These are phyloP conservation scores for Aaosphaeria arxii DNA, from an alignment of 2,329 filamentous ascomycete species.

Conservation along the genomic window DNA sequence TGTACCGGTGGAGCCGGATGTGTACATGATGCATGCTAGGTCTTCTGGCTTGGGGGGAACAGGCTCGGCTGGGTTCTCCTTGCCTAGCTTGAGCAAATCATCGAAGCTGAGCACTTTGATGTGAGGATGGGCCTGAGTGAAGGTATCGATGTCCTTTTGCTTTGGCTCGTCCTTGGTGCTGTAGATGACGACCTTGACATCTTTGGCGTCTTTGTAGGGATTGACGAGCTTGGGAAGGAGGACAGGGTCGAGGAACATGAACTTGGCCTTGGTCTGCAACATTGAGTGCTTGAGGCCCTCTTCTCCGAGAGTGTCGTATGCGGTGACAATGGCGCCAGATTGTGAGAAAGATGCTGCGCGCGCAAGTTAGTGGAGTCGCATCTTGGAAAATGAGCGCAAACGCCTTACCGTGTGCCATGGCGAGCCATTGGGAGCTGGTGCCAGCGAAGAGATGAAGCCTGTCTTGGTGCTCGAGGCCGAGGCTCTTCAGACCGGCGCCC, in stretches of 20 bases:
- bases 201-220: conserved; percentile 54
- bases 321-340: conserved; percentile 87
- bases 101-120: conserved; percentile 55
- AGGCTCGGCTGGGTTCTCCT: conserved; percentile 68
- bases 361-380: background rate
- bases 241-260: conserved; percentile 84
- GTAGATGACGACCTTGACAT: conserved; percentile 58
- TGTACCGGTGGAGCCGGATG: conserved; percentile 82
- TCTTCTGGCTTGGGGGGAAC: conserved; percentile 72
- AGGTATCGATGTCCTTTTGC: conserved; percentile 52
- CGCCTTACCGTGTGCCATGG: conserved; percentile 65
- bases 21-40: conserved; percentile 78
- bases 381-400: background rate
- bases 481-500: conserved; percentile 69
- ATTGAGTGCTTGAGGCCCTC: conserved; percentile 84
- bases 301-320: conserved; percentile 88
- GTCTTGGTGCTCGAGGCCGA: conserved; percentile 67
- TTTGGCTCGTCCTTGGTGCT: conserved; percentile 54
- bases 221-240: conserved; percentile 57
- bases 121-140: conserved; percentile 53
- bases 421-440: conserved; percentile 81
- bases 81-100: conserved; percentile 52
- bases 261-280: conserved; percentile 72
- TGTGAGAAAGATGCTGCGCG: conserved; percentile 66
- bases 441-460: conserved; percentile 78